phyloP scores from a whole-genome alignment of 768 basidiomycete genomes.

The Russula foetens region DNA sequence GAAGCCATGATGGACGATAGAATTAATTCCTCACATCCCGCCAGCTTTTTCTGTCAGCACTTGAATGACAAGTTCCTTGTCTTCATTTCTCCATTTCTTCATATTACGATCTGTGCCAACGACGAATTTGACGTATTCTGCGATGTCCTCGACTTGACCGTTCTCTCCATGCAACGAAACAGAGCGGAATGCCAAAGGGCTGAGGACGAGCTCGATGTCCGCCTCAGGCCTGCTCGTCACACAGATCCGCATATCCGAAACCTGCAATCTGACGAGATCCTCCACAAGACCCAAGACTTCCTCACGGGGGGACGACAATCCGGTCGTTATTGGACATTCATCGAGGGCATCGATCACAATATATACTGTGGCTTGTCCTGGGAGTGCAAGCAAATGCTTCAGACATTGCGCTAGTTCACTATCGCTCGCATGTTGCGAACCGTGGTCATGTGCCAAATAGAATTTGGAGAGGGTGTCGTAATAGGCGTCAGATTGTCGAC shows the following conservation, averaged over 20 bases:
- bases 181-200: background rate
- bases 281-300: background rate
- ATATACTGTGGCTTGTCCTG: background rate
- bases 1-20: background rate
- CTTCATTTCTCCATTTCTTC: background rate
- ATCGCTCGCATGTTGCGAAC: background rate
- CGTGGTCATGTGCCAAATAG: background rate
- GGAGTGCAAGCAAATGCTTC: background rate
- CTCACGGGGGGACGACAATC: background rate
- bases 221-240: background rate
- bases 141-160: background rate
- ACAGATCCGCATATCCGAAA: background rate
- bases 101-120: background rate
- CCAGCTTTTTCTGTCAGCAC: background rate
- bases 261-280: background rate
- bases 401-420: background rate
- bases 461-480: background rate
- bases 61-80: background rate
- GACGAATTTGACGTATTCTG: background rate
- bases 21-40: background rate
- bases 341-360: slow-evolving; percentile 1
- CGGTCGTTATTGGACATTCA: background rate
- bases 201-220: background rate
- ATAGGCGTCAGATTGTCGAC: background rate
- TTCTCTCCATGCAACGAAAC: background rate